Conservation (phyloP, 805 yeast species). For the Ogataea methylovora region DNA sequence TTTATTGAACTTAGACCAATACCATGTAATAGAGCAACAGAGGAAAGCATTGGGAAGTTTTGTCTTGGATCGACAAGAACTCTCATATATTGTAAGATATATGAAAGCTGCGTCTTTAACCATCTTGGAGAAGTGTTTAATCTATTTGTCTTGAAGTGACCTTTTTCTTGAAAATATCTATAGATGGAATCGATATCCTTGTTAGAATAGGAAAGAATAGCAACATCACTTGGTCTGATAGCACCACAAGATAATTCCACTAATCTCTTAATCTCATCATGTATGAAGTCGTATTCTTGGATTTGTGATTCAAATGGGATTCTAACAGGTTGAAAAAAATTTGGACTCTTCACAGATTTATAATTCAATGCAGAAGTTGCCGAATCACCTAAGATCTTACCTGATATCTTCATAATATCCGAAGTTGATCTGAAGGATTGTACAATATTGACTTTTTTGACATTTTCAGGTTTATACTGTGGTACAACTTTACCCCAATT, state of each 20-base stretch:
- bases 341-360: conserved; percentile 12
- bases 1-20: conserved; percentile 15
- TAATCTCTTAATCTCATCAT: conserved; percentile 35
- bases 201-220: conserved; percentile 47
- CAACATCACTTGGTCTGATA: conserved; percentile 40
- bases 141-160: conserved; percentile 31
- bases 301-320: conserved; percentile 16
- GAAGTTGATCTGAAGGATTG: conserved; percentile 60
- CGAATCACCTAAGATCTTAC: conserved; percentile 12
- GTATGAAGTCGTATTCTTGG: conserved; percentile 37
- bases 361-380: conserved; percentile 2
- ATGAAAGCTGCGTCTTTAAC: conserved; percentile 36
- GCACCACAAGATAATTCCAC: conserved; percentile 32
- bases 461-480: conserved; percentile 8
- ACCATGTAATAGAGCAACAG: conserved; percentile 14
- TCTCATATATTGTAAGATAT: conserved; percentile 42
- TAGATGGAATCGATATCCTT: conserved; percentile 34
- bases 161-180: conserved; percentile 30
- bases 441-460: conserved; percentile 28
- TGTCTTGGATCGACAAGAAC: conserved; percentile 26
- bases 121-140: conserved; percentile 43
- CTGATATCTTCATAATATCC: conserved; percentile 41
- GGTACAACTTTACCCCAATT: conserved; percentile 16
- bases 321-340: conserved; percentile 15
- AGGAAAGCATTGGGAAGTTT: conserved; percentile 18